Evolutionary conservation across 2,329 filamentous ascomycete genomes (phyloP), one percentile per base, ranked within the genome.

Genomic region (Didymella keratinophila): DNA sequence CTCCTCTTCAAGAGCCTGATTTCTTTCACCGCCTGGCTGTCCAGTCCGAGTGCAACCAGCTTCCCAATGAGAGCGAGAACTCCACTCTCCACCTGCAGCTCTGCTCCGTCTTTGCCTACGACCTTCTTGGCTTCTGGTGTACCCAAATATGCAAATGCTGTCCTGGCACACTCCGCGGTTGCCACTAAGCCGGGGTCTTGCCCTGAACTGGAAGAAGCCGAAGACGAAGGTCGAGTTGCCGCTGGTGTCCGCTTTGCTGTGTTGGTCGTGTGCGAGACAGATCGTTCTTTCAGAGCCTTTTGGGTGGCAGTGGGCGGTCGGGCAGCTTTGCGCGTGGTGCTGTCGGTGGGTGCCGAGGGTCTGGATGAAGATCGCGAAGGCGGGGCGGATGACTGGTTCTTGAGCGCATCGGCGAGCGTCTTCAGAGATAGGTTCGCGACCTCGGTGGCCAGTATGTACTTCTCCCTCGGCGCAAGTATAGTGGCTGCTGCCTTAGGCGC

Each of bases 361-460:
- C 69, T 73, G 23, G 41, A 10, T 14, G 64, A 54, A 21, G 62
- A 25, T 51, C 60, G 64, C 10, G 64, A 32, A 2, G 58, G 12
- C 50, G 61, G 53, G 8, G 47, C 34, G 25, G 61, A 59, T 9
- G 65, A 72, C 2, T 77, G 61, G 2, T 79, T 75, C 71, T 88
- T 92, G 20, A 87, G 81, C 0, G 87, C 87, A 55, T 90, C 87
- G n/a, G 83, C 83, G 3, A 94, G 81, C 10, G 84, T 82, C 69
- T 90, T 92, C 37, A 93, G 80, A 1, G 87, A 83, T 7, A 81
- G 80, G 72, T 93, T 94, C 68, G 92, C 86, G 34, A 92, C 81
- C 61, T 92, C 86, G 0, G 90, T 92, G 12, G 90, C 90, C 34
- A 93, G 78, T 43, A 85, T 81, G 49, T 87, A 87, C 73, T 84